Evolutionary conservation across 2,329 filamentous ascomycete species (phyloP).

Genomic region (Nemania sp.): DNA sequence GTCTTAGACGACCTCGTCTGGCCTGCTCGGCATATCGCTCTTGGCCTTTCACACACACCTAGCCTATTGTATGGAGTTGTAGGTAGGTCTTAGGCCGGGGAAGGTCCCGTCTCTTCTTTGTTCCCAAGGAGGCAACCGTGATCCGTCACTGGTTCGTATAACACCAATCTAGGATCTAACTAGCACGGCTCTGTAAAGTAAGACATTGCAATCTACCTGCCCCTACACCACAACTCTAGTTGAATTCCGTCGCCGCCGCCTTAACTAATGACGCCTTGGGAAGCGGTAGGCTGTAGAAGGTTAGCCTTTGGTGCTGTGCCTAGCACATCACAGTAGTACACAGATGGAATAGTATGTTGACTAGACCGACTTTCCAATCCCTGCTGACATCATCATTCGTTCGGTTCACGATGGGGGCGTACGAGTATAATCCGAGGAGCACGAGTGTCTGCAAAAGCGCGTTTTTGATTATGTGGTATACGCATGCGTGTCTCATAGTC

Average conservation of each 20-base stretch:
- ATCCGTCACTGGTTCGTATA: conserved; percentile 12
- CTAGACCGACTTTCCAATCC: conserved; percentile 26
- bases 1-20: not conserved
- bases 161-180: conserved; percentile 1
- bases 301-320: conserved; percentile 20
- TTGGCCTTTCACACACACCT: not conserved
- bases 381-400: conserved; percentile 37
- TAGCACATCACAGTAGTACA: conserved; percentile 24
- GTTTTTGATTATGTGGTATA: conserved; percentile 24
- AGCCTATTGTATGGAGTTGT: not conserved
- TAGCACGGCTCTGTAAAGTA: not conserved
- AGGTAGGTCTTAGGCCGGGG: not conserved
- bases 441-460: conserved; percentile 16
- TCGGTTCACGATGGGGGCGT: conserved; percentile 28
- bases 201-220: not conserved
- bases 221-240: not conserved
- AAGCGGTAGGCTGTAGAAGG: conserved; percentile 18
- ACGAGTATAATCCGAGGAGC: conserved; percentile 12
- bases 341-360: conserved; percentile 21
- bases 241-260: conserved; percentile 15
- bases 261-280: conserved; percentile 15
- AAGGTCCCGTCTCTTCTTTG: not conserved
- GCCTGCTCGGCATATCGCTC: conserved; percentile 7
- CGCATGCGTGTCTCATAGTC: conserved; percentile 18
- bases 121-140: not conserved